Percentiles rank a stretch among this genome's conserved stretches.
phyloP scores from a whole-genome alignment of 106 monocot species.

The Ottelia alismoides region DNA sequence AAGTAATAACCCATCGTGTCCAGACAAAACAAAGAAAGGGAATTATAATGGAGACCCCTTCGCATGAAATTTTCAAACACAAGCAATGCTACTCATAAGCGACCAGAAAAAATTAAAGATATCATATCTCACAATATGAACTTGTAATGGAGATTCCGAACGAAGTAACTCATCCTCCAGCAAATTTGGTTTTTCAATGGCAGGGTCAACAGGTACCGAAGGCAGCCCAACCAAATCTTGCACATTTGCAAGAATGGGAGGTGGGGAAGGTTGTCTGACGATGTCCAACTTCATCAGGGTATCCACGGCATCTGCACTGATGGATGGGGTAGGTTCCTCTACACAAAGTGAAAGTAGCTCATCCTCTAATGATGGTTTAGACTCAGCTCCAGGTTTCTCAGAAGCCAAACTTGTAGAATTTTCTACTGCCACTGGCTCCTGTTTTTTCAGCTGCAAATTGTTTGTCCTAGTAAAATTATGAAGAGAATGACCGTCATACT shows the following conservation, averaged over 20 bases:
- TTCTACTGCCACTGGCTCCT: slow-evolving; percentile 21
- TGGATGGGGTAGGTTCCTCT: slow-evolving; percentile 42
- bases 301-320: slow-evolving; percentile 18
- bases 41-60: too few species aligned
- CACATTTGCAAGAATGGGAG: slow-evolving; percentile 74
- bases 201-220: slow-evolving; percentile 18
- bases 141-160: slow-evolving; percentile 61
- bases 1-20: too few species aligned
- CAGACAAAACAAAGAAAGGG: too few species aligned
- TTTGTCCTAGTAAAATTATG: too few species aligned
- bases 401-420: slow-evolving; percentile 16
- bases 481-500: too few species aligned
- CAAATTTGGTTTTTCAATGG: slow-evolving; percentile 19
- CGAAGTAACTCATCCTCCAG: slow-evolving; percentile 44
- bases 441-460: slow-evolving; percentile 33
- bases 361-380: slow-evolving; percentile 64
- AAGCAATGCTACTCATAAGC: too few species aligned
- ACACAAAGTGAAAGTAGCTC: slow-evolving; percentile 14
- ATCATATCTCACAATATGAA: slow-evolving; percentile 61
- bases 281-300: slow-evolving; percentile 39
- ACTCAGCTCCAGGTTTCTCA: slow-evolving; percentile 42
- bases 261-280: slow-evolving; percentile 56
- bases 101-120: neutral
- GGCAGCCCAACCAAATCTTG: slow-evolving; percentile 31
- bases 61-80: too few species aligned